Evolutionary conservation across 1,284 basidiomycete species (phyloP).

Genomic region (Caloboletus inedulis): DNA sequence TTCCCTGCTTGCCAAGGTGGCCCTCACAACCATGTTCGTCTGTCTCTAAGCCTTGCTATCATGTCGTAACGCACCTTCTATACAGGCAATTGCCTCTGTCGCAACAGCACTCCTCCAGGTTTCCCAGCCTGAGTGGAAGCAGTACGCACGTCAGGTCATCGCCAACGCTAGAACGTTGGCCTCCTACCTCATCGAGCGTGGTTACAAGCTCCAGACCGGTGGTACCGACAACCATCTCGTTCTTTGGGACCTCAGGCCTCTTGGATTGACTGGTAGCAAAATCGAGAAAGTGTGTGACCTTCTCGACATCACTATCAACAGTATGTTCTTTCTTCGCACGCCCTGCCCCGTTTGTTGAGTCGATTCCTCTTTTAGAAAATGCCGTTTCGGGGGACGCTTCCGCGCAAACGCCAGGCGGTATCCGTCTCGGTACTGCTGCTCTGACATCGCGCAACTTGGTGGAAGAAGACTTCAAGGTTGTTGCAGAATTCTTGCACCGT

Average conservation of each 20-base stretch:
- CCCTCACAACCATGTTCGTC: conserved; percentile 94
- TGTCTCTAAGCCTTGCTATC: neutral
- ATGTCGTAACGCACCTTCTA: conserved; percentile 1
- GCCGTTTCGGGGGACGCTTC: conserved; percentile 95
- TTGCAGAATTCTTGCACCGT: conserved; percentile 91
- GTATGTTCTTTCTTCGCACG: conserved; percentile 42
- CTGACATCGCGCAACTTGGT: conserved; percentile 94
- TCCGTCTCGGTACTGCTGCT: conserved; percentile 93
- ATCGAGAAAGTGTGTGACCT: conserved; percentile 98
- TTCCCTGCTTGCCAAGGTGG: conserved; percentile 99
- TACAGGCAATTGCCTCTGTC: conserved; percentile 89
- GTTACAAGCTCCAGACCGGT: conserved; percentile 95
- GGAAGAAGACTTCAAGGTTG: conserved; percentile 82
- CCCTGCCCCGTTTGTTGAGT: neutral
- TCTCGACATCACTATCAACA: conserved; percentile 94
- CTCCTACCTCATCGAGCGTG: conserved; percentile 65
- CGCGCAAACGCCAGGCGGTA: conserved; percentile 95
- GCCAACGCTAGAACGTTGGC: conserved; percentile 82
- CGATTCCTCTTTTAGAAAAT: conserved; percentile 62
- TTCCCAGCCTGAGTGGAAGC: conserved; percentile 86
- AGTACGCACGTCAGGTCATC: conserved; percentile 94
- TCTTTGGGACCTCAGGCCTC: conserved; percentile 95
- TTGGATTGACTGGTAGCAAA: conserved; percentile 95
- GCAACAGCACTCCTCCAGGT: conserved; percentile 96
- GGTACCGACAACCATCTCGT: conserved; percentile 98